Base-by-base conservation (phyloP, 1,139 yeast species). In the Wickerhamomyces sp. region DNA sequence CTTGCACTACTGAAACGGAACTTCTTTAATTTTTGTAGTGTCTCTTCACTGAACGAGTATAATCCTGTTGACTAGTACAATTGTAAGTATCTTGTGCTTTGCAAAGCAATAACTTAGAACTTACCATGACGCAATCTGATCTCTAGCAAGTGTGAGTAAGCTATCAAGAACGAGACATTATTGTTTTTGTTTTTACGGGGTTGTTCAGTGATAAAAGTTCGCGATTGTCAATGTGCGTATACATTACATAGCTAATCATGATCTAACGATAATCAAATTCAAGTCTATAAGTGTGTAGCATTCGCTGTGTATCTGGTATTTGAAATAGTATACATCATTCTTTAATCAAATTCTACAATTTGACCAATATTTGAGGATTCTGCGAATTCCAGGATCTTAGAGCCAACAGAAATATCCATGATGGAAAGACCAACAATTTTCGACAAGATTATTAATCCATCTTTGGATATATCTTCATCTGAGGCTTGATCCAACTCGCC, bases 1-100 rank as follows among this genome's bases (percentile, higher is more conserved):
- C 95, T 72, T 10, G 89, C 80, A 46, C 88, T 81, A 27, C 78
- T 68, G 52, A 81, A 78, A 44, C 94, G 73, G 59, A 85, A 85
- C 61, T 84, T 86, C 47, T 78, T 79, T 38, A 88, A 74, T 15
- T 61, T 70, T 16, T 74, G 62, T 41, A 74, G 67, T 0, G 95
- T 84, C 26, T 76, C 83, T 10, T 80, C 69, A n/a, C 87, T 70
- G 47, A 86, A 72, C 2, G 79, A 63, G 56, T 86, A 85, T 42
- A 88, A 64, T 4, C 76, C 65, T 30, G 77, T 56, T 22, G 51
- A 47, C 59, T 40, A 31, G 13, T 24, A 24, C n/a, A 35, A n/a
- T 13, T 19, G 15, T 30, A 18, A 34, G 37, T 29, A 15, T 24
- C 24, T 7, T 21, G 7, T n/a, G 13, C 19, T 27, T 15, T 10